Evolutionary conservation across 73 alveolate genomes (phyloP).

Genomic region (Paramecium sexaurelia): DNA sequence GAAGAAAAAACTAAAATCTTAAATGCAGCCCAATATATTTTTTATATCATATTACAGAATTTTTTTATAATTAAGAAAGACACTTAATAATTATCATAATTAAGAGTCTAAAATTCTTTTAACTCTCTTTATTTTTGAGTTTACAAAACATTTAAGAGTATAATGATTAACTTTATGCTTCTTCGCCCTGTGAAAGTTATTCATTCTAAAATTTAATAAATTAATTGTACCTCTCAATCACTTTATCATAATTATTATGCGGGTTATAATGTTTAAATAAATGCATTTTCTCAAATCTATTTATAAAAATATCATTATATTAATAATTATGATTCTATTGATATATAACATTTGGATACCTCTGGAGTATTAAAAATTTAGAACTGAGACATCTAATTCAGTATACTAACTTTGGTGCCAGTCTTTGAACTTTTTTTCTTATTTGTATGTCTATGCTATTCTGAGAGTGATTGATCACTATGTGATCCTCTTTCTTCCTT

Average conservation of each 20-base stretch:
- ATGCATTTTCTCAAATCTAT: slow-evolving; percentile 39
- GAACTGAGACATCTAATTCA: slow-evolving; percentile 17
- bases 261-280: not conserved
- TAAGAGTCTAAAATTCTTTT: not conserved
- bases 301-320: not conserved
- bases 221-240: not conserved
- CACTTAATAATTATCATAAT: not conserved
- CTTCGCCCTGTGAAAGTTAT: not conserved
- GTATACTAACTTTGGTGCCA: slow-evolving; percentile 33
- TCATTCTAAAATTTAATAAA: not conserved
- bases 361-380: slow-evolving; percentile 20
- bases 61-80: not conserved
- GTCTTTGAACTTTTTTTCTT: slow-evolving; percentile 43
- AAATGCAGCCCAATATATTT: not conserved
- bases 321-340: slow-evolving; percentile 28
- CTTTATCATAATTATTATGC: slow-evolving; percentile 42
- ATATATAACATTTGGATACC: not conserved
- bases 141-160: slow-evolving; percentile 12
- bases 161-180: not conserved
- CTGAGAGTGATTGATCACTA: slow-evolving; percentile 50
- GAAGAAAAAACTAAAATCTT: slow-evolving; percentile 44
- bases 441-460: not conserved
- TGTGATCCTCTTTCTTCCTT: not conserved
- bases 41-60: not conserved
- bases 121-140: not conserved